These are phyloP conservation scores for Eleusine coracana DNA, from an alignment of 176 grass and related monocot species.

Conservation along the genomic window DNA sequence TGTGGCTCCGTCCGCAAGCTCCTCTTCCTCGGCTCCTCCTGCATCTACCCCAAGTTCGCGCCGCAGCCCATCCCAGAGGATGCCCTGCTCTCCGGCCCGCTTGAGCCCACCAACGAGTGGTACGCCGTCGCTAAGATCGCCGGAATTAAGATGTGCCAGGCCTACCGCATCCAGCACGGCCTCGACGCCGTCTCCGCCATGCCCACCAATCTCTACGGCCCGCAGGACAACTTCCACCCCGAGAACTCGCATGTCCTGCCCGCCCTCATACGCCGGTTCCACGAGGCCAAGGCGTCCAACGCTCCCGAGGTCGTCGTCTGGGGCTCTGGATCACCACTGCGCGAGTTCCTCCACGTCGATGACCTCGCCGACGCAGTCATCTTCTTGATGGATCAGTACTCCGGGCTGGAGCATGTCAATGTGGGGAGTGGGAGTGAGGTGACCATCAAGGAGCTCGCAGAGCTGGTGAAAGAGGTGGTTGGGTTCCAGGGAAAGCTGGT, in stretches of 20 bases:
- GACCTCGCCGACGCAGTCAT: slow-evolving; percentile 69
- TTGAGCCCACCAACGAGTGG: slow-evolving; percentile 92
- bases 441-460: slow-evolving; percentile 76
- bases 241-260: slow-evolving; percentile 73
- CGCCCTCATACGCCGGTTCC: slow-evolving; percentile 66
- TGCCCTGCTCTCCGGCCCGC: slow-evolving; percentile 68
- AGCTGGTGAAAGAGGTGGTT: slow-evolving; percentile 67
- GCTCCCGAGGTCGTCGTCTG: slow-evolving; percentile 65
- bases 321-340: slow-evolving; percentile 71
- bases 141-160: slow-evolving; percentile 91
- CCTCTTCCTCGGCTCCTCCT: slow-evolving; percentile 87
- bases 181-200: slow-evolving; percentile 75
- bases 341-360: slow-evolving; percentile 74
- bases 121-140: slow-evolving; percentile 86
- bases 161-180: slow-evolving; percentile 79
- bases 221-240: slow-evolving; percentile 74
- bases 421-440: slow-evolving; percentile 71
- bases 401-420: slow-evolving; percentile 72
- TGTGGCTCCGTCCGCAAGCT: slow-evolving; percentile 73
- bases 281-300: slow-evolving; percentile 56
- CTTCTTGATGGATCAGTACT: slow-evolving; percentile 77
- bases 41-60: slow-evolving; percentile 88
- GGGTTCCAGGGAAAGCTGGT: slow-evolving; percentile 69
- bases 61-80: slow-evolving; percentile 75
- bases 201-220: slow-evolving; percentile 87